Evolutionary conservation across 139 green algal species (phyloP).

Genomic region (Picochlorum costavermella): DNA sequence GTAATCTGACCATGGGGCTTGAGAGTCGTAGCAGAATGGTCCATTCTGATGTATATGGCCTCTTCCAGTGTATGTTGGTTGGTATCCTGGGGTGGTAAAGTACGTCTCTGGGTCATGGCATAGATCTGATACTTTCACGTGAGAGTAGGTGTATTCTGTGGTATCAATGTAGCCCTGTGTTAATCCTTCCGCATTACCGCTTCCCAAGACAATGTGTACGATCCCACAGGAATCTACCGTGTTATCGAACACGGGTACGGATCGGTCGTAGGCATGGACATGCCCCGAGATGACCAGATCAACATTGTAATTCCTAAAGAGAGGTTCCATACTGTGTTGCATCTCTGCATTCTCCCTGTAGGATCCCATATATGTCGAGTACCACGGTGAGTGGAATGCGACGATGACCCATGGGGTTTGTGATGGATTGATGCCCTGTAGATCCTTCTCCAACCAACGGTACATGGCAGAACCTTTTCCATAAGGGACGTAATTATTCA

Average conservation of each 20-base stretch:
- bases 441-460: slow-evolving; percentile 59
- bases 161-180: background rate
- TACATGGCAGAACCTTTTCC: slow-evolving; percentile 33
- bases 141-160: slow-evolving; percentile 2
- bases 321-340: slow-evolving; percentile 36
- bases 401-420: slow-evolving; percentile 68
- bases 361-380: background rate
- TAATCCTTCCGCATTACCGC: background rate
- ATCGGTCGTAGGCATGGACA: background rate
- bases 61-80: background rate
- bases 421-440: slow-evolving; percentile 47
- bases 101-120: background rate
- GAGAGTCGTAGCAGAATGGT: background rate
- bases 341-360: slow-evolving; percentile 15
- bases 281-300: slow-evolving; percentile 50
- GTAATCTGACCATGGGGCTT: background rate
- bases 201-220: background rate
- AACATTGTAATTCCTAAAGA: slow-evolving; percentile 52
- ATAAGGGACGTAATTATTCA: slow-evolving; percentile 18
- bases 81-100: background rate
- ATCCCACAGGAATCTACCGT: background rate
- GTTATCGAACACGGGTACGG: background rate
- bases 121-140: background rate
- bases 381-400: slow-evolving; percentile 60
- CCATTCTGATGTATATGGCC: background rate